Evolutionary conservation across 129 eudicot species (phyloP).

Genomic region (Apium graveolens): DNA sequence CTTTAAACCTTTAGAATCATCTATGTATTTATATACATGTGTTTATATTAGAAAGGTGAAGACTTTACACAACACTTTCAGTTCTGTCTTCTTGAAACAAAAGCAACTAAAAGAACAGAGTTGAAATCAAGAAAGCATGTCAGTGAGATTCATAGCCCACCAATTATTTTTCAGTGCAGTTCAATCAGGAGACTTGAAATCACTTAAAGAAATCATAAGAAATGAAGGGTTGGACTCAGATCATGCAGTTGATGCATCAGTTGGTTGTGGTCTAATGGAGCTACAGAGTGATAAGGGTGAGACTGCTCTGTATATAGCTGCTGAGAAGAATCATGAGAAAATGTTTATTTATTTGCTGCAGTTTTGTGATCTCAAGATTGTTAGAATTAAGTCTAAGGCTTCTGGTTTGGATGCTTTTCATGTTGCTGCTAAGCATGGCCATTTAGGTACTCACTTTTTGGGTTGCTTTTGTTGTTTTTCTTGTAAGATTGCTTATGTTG

Average conservation of each 20-base stretch:
- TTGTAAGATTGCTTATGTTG: conserved; percentile 15
- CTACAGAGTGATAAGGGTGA: conserved; percentile 67
- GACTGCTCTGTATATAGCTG: conserved; percentile 72
- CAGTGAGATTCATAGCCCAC: conserved; percentile 63
- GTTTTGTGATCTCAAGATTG: conserved; percentile 52
- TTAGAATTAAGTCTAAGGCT: conserved; percentile 46
- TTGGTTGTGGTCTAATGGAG: conserved; percentile 46
- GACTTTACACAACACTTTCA: conserved; percentile 1
- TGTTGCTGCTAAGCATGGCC: conserved; percentile 71
- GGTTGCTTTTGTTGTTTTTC: too few species aligned
- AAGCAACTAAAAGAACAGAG: conserved; percentile 16
- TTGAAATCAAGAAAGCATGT: conserved; percentile 45
- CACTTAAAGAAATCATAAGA: conserved; percentile 36
- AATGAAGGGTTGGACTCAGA: conserved; percentile 43
- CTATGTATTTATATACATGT: neutral
- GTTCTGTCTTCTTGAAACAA: conserved; percentile 15
- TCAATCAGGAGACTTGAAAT: conserved; percentile 56
- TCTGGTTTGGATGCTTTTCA: conserved; percentile 68
- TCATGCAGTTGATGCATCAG: conserved; percentile 18
- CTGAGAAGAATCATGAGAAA: conserved; percentile 42
- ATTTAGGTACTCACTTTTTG: conserved; percentile 52
- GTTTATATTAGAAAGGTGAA: conserved; percentile 5
- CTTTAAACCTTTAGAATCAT: neutral
- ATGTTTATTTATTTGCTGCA: conserved; percentile 48
- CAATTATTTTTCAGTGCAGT: conserved; percentile 79